Percentiles rank a stretch among this genome's conserved stretches.
Evolutionary conservation across 768 basidiomycete genomes (phyloP).

Genomic region (Tephrocybe sp.): DNA sequence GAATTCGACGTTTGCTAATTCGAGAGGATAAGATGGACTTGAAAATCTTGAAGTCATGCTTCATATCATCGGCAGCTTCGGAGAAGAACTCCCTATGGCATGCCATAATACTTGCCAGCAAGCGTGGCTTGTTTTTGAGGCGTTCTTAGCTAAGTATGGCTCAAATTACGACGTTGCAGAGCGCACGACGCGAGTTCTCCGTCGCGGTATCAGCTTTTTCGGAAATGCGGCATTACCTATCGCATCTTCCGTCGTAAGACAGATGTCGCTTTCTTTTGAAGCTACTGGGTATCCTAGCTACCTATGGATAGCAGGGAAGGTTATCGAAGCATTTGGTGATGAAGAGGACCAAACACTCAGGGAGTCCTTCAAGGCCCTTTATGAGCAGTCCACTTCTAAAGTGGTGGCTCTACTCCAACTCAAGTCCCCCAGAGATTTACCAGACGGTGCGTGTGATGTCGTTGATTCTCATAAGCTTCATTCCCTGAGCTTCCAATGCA

Average conservation of each 20-base stretch:
- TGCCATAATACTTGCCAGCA: constrained; percentile 80
- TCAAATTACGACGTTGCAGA: constrained; percentile 76
- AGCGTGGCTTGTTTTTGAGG: constrained; percentile 82
- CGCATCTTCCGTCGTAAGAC: constrained; percentile 64
- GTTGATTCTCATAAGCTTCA: neutral
- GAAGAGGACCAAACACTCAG: constrained; percentile 57
- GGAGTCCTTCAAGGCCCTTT: constrained; percentile 56
- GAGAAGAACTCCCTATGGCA: constrained; percentile 74
- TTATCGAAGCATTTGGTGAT: constrained; percentile 73
- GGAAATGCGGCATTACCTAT: constrained; percentile 61
- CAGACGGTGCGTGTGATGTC: constrained; percentile 70
- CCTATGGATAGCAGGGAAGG: constrained; percentile 91
- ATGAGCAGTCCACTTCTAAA: constrained; percentile 75
- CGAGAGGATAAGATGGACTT: constrained; percentile 57
- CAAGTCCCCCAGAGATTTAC: constrained; percentile 70
- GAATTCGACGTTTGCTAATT: neutral
- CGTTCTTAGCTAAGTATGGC: constrained; percentile 76
- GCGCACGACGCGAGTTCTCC: constrained; percentile 77
- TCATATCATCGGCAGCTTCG: constrained; percentile 74
- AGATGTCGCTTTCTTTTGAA: constrained; percentile 81
- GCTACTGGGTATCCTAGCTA: constrained; percentile 80
- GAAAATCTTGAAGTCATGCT: constrained; percentile 96
- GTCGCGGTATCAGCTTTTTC: constrained; percentile 84
- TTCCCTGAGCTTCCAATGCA: constrained; percentile 25
- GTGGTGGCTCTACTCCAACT: constrained; percentile 63